Evolutionary conservation across 140 eudicot genomes (phyloP).

Genomic region (Erigeron philadelphicus): DNA sequence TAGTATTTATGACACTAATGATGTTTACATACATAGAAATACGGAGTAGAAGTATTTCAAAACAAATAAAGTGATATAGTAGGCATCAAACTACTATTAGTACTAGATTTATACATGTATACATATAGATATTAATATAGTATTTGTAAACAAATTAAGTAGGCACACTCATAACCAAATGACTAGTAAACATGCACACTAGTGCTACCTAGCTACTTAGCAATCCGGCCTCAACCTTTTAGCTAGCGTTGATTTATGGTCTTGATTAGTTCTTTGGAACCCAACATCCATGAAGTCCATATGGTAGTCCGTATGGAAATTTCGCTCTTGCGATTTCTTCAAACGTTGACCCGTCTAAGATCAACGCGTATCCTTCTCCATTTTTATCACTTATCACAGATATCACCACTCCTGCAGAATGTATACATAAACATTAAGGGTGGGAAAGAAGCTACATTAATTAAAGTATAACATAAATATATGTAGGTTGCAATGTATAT

Average conservation of each 20-base stretch:
- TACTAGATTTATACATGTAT: not conserved
- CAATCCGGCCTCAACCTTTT: not conserved
- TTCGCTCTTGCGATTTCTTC: slow-evolving; percentile 95
- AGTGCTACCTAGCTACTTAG: not conserved
- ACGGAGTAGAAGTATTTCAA: no score
- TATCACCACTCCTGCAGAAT: slow-evolving; percentile 63
- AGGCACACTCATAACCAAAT: not conserved
- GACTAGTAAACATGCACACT: not conserved
- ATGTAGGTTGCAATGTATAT: no score
- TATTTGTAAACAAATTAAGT: not conserved
- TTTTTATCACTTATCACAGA: slow-evolving; percentile 77
- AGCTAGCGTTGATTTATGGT: not conserved
- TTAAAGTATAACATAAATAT: no score
- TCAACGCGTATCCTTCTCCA: slow-evolving; percentile 81
- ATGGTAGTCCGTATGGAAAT: slow-evolving; percentile 94
- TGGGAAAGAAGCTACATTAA: no score
- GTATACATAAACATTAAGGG: not conserved
- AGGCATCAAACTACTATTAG: not conserved
- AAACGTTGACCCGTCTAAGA: slow-evolving; percentile 72
- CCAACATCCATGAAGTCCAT: slow-evolving; percentile 98
- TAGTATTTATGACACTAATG: no score
- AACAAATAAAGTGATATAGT: no score
- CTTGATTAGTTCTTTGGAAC: slow-evolving; percentile 45
- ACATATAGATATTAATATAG: not conserved
- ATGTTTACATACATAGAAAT: no score